A percentile compares a stretch with the other conserved stretches of the same genome.
These are phyloP conservation scores for Linnemannia zychae DNA, from an alignment of 192 early-diverging fungal species.

Conservation along the genomic window DNA sequence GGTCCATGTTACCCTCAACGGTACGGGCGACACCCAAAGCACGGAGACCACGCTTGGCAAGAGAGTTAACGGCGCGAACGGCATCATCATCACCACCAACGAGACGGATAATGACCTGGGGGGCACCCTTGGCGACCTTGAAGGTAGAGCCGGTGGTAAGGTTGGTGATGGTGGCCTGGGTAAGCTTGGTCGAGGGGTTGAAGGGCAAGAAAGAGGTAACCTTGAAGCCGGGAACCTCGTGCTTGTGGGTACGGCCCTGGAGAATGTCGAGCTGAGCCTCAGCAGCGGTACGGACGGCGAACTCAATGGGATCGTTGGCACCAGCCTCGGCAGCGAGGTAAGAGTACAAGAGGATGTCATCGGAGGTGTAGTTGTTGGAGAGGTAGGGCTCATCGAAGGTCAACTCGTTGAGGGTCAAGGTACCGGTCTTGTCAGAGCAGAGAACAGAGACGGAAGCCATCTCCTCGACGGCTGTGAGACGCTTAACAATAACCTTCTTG, in stretches of 20 bases:
- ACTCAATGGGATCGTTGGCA: slow-evolving; percentile 88
- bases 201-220: slow-evolving; percentile 89
- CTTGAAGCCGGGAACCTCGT: slow-evolving; percentile 90
- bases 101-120: slow-evolving; percentile 90
- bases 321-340: slow-evolving; percentile 87
- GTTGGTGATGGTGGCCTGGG: slow-evolving; percentile 84
- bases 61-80: slow-evolving; percentile 81
- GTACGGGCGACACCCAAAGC: slow-evolving; percentile 93
- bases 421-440: slow-evolving; percentile 87
- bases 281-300: slow-evolving; percentile 85
- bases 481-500: slow-evolving; percentile 93
- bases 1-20: slow-evolving; percentile 71
- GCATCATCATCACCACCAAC: slow-evolving; percentile 88
- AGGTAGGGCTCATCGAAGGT: slow-evolving; percentile 88
- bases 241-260: slow-evolving; percentile 69
- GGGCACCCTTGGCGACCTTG: slow-evolving; percentile 94
- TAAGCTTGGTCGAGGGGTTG: slow-evolving; percentile 90
- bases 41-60: slow-evolving; percentile 81
- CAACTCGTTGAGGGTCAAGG: slow-evolving; percentile 90
- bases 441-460: slow-evolving; percentile 87
- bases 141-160: slow-evolving; percentile 79
- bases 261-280: slow-evolving; percentile 73
- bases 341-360: slow-evolving; percentile 85
- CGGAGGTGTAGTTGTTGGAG: slow-evolving; percentile 71
- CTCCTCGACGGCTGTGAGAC: slow-evolving; percentile 90